phyloP scores from a whole-genome alignment of 2,329 filamentous ascomycete genomes.

The Cephalotrichum gorgonifer region DNA sequence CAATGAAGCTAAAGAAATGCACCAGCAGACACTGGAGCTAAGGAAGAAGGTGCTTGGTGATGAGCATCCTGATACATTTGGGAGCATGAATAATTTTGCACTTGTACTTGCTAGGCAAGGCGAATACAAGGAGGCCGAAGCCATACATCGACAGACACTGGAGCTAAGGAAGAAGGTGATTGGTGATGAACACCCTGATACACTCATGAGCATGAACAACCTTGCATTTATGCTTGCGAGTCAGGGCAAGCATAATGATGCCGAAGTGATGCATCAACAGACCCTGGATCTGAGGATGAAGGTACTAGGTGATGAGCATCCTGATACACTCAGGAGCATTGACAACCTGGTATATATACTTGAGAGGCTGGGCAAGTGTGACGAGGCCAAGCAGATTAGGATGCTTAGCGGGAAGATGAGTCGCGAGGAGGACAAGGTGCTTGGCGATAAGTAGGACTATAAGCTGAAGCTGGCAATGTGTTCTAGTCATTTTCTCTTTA shows the following conservation, averaged over 20 bases:
- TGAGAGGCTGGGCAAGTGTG: background rate
- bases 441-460: background rate
- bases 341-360: background rate
- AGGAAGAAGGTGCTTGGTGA: background rate
- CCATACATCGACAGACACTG: background rate
- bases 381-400: background rate
- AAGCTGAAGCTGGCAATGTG: too few relatives aligned
- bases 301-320: background rate
- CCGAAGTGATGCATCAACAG: background rate
- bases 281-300: background rate
- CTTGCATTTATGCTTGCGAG: too few relatives aligned
- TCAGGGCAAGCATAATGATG: background rate
- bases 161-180: background rate
- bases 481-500: too few relatives aligned
- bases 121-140: background rate
- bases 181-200: background rate
- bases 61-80: background rate
- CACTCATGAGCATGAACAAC: background rate
- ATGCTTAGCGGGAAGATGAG: constrained; percentile 7
- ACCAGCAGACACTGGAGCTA: background rate
- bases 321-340: background rate
- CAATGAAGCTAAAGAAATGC: background rate
- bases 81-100: background rate
- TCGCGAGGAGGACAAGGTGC: constrained; percentile 8
- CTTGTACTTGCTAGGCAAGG: background rate